Evolutionary conservation across 164 flowering plant species (phyloP).

Genomic region (Nymphaea colorata): DNA sequence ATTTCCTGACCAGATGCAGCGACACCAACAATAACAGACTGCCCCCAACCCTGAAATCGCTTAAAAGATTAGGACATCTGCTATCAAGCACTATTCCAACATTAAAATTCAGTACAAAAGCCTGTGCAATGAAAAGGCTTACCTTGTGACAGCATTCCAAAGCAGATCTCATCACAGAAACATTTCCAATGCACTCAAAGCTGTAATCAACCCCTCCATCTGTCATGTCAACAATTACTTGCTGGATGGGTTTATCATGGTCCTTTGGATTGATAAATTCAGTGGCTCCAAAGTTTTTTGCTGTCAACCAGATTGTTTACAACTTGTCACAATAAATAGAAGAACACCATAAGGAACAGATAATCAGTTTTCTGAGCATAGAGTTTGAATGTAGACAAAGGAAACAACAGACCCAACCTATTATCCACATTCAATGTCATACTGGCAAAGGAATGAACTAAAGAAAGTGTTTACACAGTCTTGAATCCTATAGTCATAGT

Average conservation of each 20-base stretch:
- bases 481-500: too few species aligned
- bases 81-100: too few species aligned
- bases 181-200: slow-evolving; percentile 97
- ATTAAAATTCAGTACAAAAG: neutral
- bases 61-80: neutral
- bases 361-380: too few species aligned
- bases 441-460: too few species aligned
- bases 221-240: slow-evolving; percentile 81
- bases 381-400: too few species aligned
- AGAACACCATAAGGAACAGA: too few species aligned
- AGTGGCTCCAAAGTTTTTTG: slow-evolving; percentile 86
- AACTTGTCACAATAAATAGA: neutral
- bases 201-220: slow-evolving; percentile 99
- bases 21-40: slow-evolving; percentile 93
- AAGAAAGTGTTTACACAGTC: too few species aligned
- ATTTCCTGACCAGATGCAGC: slow-evolving; percentile 98
- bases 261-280: slow-evolving; percentile 94
- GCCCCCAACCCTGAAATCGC: slow-evolving; percentile 85
- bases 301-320: slow-evolving; percentile 26
- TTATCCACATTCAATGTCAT: too few species aligned
- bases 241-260: slow-evolving; percentile 87
- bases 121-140: slow-evolving; percentile 4
- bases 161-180: slow-evolving; percentile 91
- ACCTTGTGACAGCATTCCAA: slow-evolving; percentile 99
- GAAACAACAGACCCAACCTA: too few species aligned